A percentile compares a stretch with the other conserved stretches of the same genome.
Conservation (phyloP, 148 eudicot genomes). For the Euryodendron excelsum region DNA sequence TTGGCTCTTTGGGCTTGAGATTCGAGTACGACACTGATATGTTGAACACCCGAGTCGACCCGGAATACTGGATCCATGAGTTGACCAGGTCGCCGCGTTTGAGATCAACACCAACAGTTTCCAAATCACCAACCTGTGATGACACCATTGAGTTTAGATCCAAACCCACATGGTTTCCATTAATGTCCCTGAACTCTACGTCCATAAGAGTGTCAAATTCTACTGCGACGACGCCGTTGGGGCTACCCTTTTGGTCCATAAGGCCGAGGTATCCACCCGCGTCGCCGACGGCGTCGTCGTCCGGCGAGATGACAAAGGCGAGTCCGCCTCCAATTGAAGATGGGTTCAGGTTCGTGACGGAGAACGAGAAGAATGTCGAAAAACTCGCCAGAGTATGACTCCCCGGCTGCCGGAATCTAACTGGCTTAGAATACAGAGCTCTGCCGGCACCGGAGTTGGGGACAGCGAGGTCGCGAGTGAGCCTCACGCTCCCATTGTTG, state of each 20-base stretch:
- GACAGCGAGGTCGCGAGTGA: conserved; percentile 68
- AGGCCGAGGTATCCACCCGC: conserved; percentile 58
- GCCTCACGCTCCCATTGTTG: conserved; percentile 52
- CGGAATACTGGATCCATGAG: conserved; percentile 75
- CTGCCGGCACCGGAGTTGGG: conserved; percentile 79
- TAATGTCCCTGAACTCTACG: conserved; percentile 65
- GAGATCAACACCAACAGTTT: conserved; percentile 49
- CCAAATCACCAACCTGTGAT: conserved; percentile 49
- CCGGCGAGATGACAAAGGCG: conserved; percentile 64
- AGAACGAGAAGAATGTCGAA: conserved; percentile 70
- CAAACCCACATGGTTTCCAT: conserved; percentile 82
- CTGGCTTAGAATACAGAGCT: conserved; percentile 52
- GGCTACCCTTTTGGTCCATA: conserved; percentile 20
- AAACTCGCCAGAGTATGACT: conserved; percentile 36
- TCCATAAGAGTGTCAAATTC: conserved; percentile 93
- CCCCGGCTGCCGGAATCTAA: conserved; percentile 39
- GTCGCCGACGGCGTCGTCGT: conserved; percentile 38
- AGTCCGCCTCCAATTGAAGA: conserved; percentile 84
- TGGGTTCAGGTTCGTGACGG: conserved; percentile 59
- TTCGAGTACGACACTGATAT: conserved; percentile 69
- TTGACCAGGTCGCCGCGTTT: conserved; percentile 74
- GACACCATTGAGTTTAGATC: conserved; percentile 70
- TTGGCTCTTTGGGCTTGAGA: conserved; percentile 57
- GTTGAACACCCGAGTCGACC: conserved; percentile 34
- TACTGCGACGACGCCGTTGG: conserved; percentile 52